Evolutionary conservation across 768 basidiomycete genomes (phyloP).

Genomic region (Panaeolus cyanescens): DNA sequence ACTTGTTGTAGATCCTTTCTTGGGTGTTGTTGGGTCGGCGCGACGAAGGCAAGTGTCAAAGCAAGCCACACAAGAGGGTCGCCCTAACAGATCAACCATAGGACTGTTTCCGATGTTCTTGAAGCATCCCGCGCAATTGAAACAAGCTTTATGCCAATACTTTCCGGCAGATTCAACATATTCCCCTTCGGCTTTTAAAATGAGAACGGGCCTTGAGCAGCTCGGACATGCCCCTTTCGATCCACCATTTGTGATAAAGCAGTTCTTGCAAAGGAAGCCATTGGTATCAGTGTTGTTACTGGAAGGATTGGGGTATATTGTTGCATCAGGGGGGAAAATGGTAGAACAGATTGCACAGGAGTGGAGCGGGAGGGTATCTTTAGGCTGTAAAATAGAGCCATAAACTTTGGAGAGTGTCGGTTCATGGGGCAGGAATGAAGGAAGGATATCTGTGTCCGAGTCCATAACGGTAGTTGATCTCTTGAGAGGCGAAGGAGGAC

Average conservation of each 20-base stretch:
- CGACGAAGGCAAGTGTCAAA: constrained; percentile 76
- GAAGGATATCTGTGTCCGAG: constrained; percentile 62
- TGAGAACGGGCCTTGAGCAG: constrained; percentile 72
- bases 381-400: constrained; percentile 80
- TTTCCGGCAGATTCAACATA: constrained; percentile 71
- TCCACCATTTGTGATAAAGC: constrained; percentile 73
- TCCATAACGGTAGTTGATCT: constrained; percentile 50
- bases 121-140: constrained; percentile 71
- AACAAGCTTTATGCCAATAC: constrained; percentile 85
- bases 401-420: constrained; percentile 80
- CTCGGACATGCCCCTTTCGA: constrained; percentile 72
- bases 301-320: constrained; percentile 79
- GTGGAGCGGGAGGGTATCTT: constrained; percentile 69
- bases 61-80: constrained; percentile 78
- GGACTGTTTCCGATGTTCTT: constrained; percentile 74
- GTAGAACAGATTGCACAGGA: constrained; percentile 67
- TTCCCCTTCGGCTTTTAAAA: constrained; percentile 74
- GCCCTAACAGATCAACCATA: constrained; percentile 82
- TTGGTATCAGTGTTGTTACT: constrained; percentile 31
- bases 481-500: constrained; percentile 63
- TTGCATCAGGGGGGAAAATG: constrained; percentile 78
- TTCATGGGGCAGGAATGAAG: constrained; percentile 49
- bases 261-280: constrained; percentile 75
- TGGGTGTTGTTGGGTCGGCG: constrained; percentile 44
- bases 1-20: constrained; percentile 31